Evolutionary conservation across 108 stramenopile species (phyloP).

Genomic region (Cyclotella choctawhatcheeana): DNA sequence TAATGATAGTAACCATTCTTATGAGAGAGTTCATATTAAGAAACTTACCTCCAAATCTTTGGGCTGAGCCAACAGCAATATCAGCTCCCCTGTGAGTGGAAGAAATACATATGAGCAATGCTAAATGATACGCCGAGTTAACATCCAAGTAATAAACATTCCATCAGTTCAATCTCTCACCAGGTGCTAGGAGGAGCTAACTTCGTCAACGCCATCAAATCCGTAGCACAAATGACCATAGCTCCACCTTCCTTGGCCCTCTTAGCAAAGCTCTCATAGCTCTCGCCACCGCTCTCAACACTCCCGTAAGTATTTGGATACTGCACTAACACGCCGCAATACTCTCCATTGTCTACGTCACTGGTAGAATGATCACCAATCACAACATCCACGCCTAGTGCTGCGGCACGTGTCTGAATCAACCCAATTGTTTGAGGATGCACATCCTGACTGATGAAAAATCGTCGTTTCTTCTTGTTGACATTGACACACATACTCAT

Average conservation of each 20-base stretch:
- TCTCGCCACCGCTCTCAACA: slow-evolving; percentile 82
- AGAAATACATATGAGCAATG: not conserved
- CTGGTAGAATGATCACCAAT: slow-evolving; percentile 81
- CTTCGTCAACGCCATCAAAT: slow-evolving; percentile 94
- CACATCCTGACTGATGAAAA: slow-evolving; percentile 93
- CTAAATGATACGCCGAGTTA: not conserved
- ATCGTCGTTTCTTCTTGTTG: slow-evolving; percentile 90
- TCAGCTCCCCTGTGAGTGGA: slow-evolving; percentile 80
- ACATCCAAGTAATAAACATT: too few relatives aligned
- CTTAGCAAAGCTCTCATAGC: slow-evolving; percentile 77
- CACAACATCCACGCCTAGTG: slow-evolving; percentile 91
- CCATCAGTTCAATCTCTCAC: too few relatives aligned
- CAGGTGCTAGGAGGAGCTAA: slow-evolving; percentile 90
- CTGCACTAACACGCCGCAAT: slow-evolving; percentile 96
- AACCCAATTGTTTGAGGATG: slow-evolving; percentile 97
- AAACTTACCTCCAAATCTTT: slow-evolving; percentile 88
- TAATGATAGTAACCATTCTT: not conserved
- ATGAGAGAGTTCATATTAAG: not conserved
- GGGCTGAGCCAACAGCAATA: slow-evolving; percentile 97
- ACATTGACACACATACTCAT: slow-evolving; percentile 96
- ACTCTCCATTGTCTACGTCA: slow-evolving; percentile 82
- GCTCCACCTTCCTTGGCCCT: slow-evolving; percentile 81
- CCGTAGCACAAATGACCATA: slow-evolving; percentile 95
- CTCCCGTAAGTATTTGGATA: slow-evolving; percentile 98
- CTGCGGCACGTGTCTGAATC: slow-evolving; percentile 91